Evolutionary conservation across 192 early-diverging fungal species (phyloP).

Genomic region (Dissophora globulifera): DNA sequence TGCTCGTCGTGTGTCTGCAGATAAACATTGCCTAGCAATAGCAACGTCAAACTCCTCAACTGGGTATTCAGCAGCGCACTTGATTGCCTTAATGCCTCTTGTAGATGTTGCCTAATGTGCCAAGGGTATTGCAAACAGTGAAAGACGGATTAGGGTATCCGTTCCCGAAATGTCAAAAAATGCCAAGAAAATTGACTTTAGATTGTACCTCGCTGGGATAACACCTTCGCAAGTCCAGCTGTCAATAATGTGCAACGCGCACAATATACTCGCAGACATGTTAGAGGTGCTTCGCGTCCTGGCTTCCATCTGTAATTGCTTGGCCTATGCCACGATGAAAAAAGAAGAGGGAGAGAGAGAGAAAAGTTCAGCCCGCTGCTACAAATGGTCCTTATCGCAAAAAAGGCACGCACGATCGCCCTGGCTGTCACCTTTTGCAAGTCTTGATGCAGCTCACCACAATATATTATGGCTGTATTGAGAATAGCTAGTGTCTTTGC

Average conservation of each 20-base stretch:
- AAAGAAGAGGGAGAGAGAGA: no score
- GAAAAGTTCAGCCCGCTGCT: background rate
- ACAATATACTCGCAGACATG: slow-evolving; percentile 12
- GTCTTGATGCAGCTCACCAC: slow-evolving; percentile 24
- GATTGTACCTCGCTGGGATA: slow-evolving; percentile 35
- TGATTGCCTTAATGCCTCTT: slow-evolving; percentile 52
- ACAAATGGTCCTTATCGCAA: no score
- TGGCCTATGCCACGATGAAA: slow-evolving; percentile 11
- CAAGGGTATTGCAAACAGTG: background rate
- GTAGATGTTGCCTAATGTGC: slow-evolving; percentile 51
- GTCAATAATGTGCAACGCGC: slow-evolving; percentile 44
- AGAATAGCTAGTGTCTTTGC: slow-evolving; percentile 41
- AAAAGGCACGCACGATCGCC: no score
- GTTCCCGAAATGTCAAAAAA: no score
- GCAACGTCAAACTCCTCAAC: slow-evolving; percentile 49
- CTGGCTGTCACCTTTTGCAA: slow-evolving; percentile 26
- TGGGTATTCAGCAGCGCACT: slow-evolving; percentile 47
- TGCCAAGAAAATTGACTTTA: background rate
- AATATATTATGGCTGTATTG: slow-evolving; percentile 28
- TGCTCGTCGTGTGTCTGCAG: slow-evolving; percentile 54
- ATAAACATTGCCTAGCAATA: slow-evolving; percentile 52
- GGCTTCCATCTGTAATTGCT: slow-evolving; percentile 18
- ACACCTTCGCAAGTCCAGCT: slow-evolving; percentile 32
- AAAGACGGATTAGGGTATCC: no score
- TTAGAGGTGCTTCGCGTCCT: slow-evolving; percentile 10